These are phyloP conservation scores for Pilaira anomala DNA, from an alignment of 192 early-diverging fungal species.

Conservation along the genomic window DNA sequence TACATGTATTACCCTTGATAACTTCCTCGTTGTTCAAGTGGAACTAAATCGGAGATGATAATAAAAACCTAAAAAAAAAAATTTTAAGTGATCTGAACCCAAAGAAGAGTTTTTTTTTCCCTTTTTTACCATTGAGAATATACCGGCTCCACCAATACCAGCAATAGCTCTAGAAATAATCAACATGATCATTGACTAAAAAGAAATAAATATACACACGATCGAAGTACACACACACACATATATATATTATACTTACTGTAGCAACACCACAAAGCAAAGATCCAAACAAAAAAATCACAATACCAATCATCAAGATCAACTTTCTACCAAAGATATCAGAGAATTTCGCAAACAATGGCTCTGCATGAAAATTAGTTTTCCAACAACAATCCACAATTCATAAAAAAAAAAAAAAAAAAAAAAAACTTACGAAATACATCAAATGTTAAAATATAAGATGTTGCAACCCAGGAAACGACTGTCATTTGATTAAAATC, in stretches of 20 bases:
- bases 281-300: constrained; percentile 78
- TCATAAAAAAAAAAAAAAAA: too few species aligned
- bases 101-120: too few species aligned
- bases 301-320: constrained; percentile 68
- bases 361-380: constrained; percentile 25
- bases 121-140: constrained; percentile 47
- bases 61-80: constrained; percentile 51
- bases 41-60: constrained; percentile 83
- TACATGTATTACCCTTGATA: constrained; percentile 30
- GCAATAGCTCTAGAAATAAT: constrained; percentile 62
- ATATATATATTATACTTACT: constrained; percentile 37
- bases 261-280: constrained; percentile 73
- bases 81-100: too few species aligned
- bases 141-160: constrained; percentile 61
- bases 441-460: constrained; percentile 59
- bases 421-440: constrained; percentile 24
- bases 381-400: neutral
- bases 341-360: constrained; percentile 75
- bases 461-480: constrained; percentile 74
- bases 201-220: neutral
- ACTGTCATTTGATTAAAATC: constrained; percentile 60
- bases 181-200: constrained; percentile 41
- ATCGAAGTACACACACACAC: neutral
- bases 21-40: constrained; percentile 77
- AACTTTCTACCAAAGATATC: constrained; percentile 82